Conservation (phyloP, 768 basidiomycete genomes). For the Paxillus ammoniavirescens region DNA sequence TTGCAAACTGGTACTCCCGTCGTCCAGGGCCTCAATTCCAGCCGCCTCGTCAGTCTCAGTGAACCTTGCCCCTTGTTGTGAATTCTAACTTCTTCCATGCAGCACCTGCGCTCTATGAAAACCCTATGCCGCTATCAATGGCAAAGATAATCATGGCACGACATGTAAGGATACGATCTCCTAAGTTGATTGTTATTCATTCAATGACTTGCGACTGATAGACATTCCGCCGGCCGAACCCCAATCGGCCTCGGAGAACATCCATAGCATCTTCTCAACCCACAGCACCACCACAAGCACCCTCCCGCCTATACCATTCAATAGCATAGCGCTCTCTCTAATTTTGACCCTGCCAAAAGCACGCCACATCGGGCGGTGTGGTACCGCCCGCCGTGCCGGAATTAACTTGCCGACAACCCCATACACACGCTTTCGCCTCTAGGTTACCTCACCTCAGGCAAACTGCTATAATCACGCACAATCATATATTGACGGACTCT, state of each 20-base stretch:
- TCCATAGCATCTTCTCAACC: conserved; percentile 20
- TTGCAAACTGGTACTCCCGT: conserved; percentile 23
- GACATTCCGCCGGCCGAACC: conserved; percentile 35
- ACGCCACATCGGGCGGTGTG: conserved; percentile 10
- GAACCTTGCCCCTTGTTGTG: background rate
- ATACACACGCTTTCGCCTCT: conserved; percentile 19
- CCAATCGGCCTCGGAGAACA: conserved; percentile 23
- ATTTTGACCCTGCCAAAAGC: conserved; percentile 17
- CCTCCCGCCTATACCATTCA: conserved; percentile 33
- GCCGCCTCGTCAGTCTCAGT: conserved; percentile 28
- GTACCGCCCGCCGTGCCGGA: conserved; percentile 5
- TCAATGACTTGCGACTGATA: conserved; percentile 8
- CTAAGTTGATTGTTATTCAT: background rate
- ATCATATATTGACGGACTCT: conserved; percentile 8
- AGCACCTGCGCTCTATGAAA: conserved; percentile 46
- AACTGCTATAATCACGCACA: conserved; percentile 29
- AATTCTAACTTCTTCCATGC: background rate
- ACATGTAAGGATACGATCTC: conserved; percentile 37
- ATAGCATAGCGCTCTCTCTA: conserved; percentile 27
- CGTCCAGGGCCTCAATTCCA: conserved; percentile 25
- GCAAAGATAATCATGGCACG: conserved; percentile 54
- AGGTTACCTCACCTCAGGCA: conserved; percentile 9
- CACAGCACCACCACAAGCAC: conserved; percentile 32
- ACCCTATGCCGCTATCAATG: conserved; percentile 45
- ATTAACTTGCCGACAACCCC: conserved; percentile 27